Evolutionary conservation across 2,329 filamentous ascomycete species (phyloP).

Genomic region (Claviceps humidiphila): DNA sequence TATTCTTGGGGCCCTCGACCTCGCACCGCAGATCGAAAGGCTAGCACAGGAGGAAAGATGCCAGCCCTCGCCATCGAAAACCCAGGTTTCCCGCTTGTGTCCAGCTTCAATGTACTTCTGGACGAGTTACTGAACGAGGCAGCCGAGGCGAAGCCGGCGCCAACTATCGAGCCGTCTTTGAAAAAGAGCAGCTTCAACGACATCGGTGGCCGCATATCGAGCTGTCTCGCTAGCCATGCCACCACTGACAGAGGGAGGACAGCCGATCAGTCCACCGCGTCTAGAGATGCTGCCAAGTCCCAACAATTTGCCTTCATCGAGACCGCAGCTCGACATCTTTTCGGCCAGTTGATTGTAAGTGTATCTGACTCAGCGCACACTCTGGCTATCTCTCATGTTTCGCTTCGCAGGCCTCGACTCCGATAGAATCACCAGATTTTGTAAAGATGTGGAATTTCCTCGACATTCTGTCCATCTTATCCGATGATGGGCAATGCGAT

Average conservation of each 20-base stretch:
- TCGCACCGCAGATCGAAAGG: background rate
- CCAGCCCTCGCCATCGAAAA: constrained; percentile 31
- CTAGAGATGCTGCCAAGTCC: constrained; percentile 25
- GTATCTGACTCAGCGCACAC: constrained; percentile 14
- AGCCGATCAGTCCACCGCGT: constrained; percentile 14
- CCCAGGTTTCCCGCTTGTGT: constrained; percentile 39
- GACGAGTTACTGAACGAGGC: constrained; percentile 46
- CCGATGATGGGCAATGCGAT: constrained; percentile 66
- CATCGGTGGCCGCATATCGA: constrained; percentile 30
- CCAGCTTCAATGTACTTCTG: constrained; percentile 39
- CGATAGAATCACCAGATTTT: constrained; percentile 67
- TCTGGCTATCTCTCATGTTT: background rate
- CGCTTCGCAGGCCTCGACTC: constrained; percentile 49
- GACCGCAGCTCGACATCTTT: constrained; percentile 67
- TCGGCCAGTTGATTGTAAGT: constrained; percentile 66
- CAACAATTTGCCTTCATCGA: constrained; percentile 63
- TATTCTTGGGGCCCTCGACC: background rate
- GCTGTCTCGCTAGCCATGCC: constrained; percentile 17
- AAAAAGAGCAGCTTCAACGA: constrained; percentile 52
- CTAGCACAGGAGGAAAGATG: constrained; percentile 29
- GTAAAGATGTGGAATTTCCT: constrained; percentile 85
- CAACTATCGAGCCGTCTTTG: constrained; percentile 60
- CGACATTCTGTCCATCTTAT: constrained; percentile 79
- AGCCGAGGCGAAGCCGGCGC: constrained; percentile 41
- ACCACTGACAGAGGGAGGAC: constrained; percentile 15